Evolutionary conservation across 768 basidiomycete species (phyloP).

Genomic region (Collybiopsis confluens): DNA sequence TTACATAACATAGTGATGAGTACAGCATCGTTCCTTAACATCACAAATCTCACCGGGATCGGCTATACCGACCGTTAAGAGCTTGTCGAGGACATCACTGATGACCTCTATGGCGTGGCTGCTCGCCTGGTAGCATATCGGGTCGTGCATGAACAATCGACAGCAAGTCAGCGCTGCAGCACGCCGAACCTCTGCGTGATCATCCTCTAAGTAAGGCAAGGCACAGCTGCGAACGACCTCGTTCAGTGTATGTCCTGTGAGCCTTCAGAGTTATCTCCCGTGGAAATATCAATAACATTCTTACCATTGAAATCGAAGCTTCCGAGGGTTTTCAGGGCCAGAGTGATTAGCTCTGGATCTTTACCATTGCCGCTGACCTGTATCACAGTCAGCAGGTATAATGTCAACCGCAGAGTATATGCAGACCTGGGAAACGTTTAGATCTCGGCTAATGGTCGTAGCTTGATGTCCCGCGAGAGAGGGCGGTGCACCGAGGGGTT

Average conservation of each 20-base stretch:
- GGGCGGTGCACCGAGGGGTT: conserved; percentile 80
- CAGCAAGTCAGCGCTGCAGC: conserved; percentile 93
- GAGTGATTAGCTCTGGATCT: conserved; percentile 62
- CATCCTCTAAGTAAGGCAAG: conserved; percentile 91
- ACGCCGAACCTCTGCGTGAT: conserved; percentile 79
- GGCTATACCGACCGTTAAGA: conserved; percentile 91
- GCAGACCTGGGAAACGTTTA: conserved; percentile 44
- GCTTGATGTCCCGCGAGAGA: conserved; percentile 53
- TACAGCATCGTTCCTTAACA: conserved; percentile 2
- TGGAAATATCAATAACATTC: not conserved
- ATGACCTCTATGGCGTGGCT: conserved; percentile 96
- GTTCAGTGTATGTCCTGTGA: conserved; percentile 82
- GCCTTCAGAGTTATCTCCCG: not conserved
- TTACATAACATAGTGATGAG: conserved; percentile 8
- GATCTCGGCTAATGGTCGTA: conserved; percentile 42
- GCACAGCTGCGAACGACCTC: conserved; percentile 93
- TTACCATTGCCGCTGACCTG: conserved; percentile 52
- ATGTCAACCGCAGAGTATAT: not conserved
- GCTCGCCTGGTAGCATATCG: conserved; percentile 93
- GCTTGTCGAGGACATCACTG: conserved; percentile 95
- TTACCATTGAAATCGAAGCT: conserved; percentile 92
- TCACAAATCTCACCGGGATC: conserved; percentile 69
- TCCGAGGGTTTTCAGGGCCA: conserved; percentile 85
- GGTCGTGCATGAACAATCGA: conserved; percentile 86
- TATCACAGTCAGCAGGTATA: not conserved